Evolutionary conservation across 1,284 basidiomycete genomes (phyloP).

Genomic region (Exobasidium cylindrosporum): DNA sequence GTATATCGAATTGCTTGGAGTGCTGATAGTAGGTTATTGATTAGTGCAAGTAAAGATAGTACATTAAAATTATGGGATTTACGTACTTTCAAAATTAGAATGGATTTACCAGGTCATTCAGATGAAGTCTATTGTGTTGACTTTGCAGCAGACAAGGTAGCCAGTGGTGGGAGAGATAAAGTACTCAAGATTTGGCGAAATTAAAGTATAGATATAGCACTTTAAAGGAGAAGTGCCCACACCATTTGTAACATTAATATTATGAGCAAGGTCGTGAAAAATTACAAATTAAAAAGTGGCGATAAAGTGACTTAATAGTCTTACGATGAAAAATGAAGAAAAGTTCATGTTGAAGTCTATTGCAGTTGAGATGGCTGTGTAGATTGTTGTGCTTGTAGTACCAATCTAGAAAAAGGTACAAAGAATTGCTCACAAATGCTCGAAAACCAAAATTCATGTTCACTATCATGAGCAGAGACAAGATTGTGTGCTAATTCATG

Average conservation of each 20-base stretch:
- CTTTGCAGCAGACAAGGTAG: slow-evolving; percentile 79
- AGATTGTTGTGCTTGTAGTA: slow-evolving; percentile 13
- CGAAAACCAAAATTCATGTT: slow-evolving; percentile 89
- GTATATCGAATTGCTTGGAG: slow-evolving; percentile 95
- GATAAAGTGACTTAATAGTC: too few relatives aligned
- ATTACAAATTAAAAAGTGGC: too few relatives aligned
- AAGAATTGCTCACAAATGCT: slow-evolving; percentile 74
- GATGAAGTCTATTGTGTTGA: slow-evolving; percentile 96
- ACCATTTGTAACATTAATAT: too few relatives aligned
- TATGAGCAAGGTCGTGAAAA: too few relatives aligned
- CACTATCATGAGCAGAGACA: slow-evolving; percentile 65
- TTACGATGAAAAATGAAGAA: too few relatives aligned
- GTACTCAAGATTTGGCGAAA: slow-evolving; percentile 61
- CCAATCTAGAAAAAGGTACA: slow-evolving; percentile 48
- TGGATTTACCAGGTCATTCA: slow-evolving; percentile 89
- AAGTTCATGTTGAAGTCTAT: too few relatives aligned
- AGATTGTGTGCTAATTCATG: slow-evolving; percentile 81
- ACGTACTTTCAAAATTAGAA: slow-evolving; percentile 69
- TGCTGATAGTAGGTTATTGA: slow-evolving; percentile 83
- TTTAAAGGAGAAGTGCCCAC: too few relatives aligned
- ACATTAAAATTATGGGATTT: slow-evolving; percentile 64
- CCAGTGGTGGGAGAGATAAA: slow-evolving; percentile 77
- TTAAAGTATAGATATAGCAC: too few relatives aligned
- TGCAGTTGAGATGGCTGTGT: neutral
- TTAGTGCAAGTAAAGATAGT: slow-evolving; percentile 91